phyloP scores from a whole-genome alignment of 495 filamentous ascomycete genomes.

The Halenospora varia region DNA sequence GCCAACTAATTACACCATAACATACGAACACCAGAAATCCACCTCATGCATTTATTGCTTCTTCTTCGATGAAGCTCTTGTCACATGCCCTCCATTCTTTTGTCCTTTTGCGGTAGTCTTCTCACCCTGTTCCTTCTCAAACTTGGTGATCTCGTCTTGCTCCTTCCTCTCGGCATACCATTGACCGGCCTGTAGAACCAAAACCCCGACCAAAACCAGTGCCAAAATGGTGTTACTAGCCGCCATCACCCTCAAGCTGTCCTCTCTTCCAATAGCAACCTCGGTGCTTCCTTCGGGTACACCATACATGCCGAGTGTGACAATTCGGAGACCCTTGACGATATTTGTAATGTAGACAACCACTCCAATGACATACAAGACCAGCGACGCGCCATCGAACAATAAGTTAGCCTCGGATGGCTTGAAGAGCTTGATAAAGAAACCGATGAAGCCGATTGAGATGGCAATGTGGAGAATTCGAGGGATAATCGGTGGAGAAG shows the following conservation, averaged over 20 bases:
- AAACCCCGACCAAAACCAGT: slow-evolving; percentile 81
- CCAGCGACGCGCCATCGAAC: slow-evolving; percentile 88
- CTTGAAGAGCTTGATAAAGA: slow-evolving; percentile 89
- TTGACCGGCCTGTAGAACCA: slow-evolving; percentile 94
- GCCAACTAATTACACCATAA: slow-evolving; percentile 5
- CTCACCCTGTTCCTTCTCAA: slow-evolving; percentile 51
- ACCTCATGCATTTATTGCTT: slow-evolving; percentile 21
- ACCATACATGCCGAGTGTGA: slow-evolving; percentile 53
- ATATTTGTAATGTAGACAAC: slow-evolving; percentile 94
- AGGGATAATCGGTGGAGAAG: slow-evolving; percentile 82
- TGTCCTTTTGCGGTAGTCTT: slow-evolving; percentile 29
- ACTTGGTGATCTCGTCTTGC: slow-evolving; percentile 66
- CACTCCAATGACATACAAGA: slow-evolving; percentile 87
- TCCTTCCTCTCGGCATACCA: slow-evolving; percentile 98
- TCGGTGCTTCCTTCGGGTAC: slow-evolving; percentile 44
- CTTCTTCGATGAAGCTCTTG: slow-evolving; percentile 26
- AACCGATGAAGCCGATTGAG: slow-evolving; percentile 80
- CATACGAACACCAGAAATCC: not conserved
- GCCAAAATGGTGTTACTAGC: slow-evolving; percentile 95
- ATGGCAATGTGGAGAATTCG: slow-evolving; percentile 93
- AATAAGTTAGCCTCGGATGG: slow-evolving; percentile 90
- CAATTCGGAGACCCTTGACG: slow-evolving; percentile 82
- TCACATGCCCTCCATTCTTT: slow-evolving; percentile 19
- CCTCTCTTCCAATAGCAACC: slow-evolving; percentile 64
- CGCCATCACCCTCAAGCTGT: slow-evolving; percentile 84